Evolutionary conservation across 139 green algal genomes (phyloP).

Genomic region (Coelastrella sp.): DNA sequence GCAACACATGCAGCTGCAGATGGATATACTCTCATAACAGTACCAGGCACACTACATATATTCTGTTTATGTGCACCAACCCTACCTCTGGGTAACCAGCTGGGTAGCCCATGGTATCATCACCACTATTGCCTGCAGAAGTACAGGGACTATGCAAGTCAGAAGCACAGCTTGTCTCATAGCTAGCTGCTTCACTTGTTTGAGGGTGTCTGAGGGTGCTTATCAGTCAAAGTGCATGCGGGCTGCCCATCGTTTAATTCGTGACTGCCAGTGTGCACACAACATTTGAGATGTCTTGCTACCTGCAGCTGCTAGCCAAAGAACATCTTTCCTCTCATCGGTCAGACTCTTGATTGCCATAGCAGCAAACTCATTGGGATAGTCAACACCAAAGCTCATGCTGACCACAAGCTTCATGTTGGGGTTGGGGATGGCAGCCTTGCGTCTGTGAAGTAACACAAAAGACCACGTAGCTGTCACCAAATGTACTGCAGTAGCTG

Average conservation of each 20-base stretch:
- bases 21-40: too few species aligned
- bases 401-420: slow-evolving; percentile 10
- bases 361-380: neutral
- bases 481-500: neutral
- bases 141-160: too few species aligned
- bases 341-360: neutral
- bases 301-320: slow-evolving; percentile 10
- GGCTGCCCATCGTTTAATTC: too few species aligned
- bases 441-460: neutral
- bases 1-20: too few species aligned
- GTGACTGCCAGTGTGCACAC: neutral
- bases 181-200: neutral
- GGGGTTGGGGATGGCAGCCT: neutral
- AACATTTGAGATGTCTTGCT: too few species aligned
- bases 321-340: neutral
- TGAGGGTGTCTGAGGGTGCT: too few species aligned
- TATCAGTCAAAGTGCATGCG: too few species aligned
- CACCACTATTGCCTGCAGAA: slow-evolving; percentile 9
- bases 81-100: slow-evolving; percentile 15
- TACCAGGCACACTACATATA: too few species aligned
- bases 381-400: slow-evolving; percentile 30
- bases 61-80: neutral
- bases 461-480: neutral
- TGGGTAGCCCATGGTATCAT: slow-evolving; percentile 9
- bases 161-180: neutral